phyloP scores from a whole-genome alignment of 345 rosid genomes.

The Sisymbrium altissimum region DNA sequence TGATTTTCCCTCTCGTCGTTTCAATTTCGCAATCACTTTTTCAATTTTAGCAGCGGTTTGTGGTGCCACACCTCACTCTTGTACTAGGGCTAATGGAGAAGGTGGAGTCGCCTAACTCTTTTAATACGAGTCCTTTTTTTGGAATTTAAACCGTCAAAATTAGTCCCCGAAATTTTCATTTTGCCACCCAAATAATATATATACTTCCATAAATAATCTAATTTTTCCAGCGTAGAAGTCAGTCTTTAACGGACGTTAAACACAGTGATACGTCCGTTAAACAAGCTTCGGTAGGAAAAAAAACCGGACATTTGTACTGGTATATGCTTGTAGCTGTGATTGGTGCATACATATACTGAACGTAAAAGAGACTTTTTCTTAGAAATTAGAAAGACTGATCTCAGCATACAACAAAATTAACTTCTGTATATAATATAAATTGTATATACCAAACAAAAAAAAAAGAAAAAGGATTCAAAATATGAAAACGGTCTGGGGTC shows the following conservation, averaged over 20 bases:
- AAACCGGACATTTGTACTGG: not conserved
- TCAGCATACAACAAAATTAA: slow-evolving; percentile 2
- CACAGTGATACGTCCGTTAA: not conserved
- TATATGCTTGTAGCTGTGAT: not conserved
- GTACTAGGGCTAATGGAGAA: slow-evolving; percentile 18
- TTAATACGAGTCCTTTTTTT: not conserved
- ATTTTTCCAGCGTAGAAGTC: too few relatives aligned
- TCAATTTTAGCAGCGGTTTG: not conserved
- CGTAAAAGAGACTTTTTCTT: not conserved
- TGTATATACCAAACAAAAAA: too few relatives aligned
- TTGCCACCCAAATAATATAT: not conserved
- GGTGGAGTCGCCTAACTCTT: not conserved
- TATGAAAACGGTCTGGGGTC: too few relatives aligned
- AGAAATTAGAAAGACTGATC: not conserved
- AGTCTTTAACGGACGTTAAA: not conserved
- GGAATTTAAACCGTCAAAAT: not conserved
- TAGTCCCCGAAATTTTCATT: not conserved
- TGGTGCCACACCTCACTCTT: slow-evolving; percentile 21
- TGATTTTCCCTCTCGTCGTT: slow-evolving; percentile 27
- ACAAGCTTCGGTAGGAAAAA: not conserved
- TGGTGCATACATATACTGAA: not conserved
- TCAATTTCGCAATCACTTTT: slow-evolving; percentile 9
- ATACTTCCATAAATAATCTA: too few relatives aligned
- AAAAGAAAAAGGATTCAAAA: too few relatives aligned
- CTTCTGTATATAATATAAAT: not conserved